Percentiles rank a stretch among this genome's conserved stretches.
Conservation (phyloP, 2,329 filamentous ascomycete species). For the Verticillium tricorpus region DNA sequence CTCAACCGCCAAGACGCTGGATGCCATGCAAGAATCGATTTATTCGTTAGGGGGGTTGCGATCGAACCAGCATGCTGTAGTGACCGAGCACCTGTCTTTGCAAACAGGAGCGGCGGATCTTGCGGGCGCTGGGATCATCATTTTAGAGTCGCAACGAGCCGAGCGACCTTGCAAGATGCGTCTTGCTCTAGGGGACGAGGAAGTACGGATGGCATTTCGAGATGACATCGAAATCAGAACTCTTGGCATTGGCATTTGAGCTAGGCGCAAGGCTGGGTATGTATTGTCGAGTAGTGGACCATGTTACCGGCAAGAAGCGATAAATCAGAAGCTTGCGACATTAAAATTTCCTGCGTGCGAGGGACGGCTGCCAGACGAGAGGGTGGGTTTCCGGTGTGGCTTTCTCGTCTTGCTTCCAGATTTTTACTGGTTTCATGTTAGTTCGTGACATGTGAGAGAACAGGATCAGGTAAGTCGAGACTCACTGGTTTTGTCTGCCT, state of each 20-base stretch:
- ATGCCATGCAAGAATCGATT: not conserved
- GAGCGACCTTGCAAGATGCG: slow-evolving; percentile 86
- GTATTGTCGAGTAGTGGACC: not conserved
- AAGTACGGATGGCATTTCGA: slow-evolving; percentile 80
- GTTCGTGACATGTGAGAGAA: not conserved
- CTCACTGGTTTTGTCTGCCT: slow-evolving; percentile 89
- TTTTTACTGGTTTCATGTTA: slow-evolving; percentile 60
- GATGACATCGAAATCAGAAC: slow-evolving; percentile 85
- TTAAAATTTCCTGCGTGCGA: slow-evolving; percentile 73
- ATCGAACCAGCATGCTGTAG: slow-evolving; percentile 2
- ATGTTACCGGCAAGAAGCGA: not conserved
- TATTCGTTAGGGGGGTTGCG: slow-evolving; percentile 7
- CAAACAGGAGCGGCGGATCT: slow-evolving; percentile 75
- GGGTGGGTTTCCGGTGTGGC: slow-evolving; percentile 91
- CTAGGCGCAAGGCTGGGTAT: not conserved
- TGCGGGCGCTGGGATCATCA: slow-evolving; percentile 81
- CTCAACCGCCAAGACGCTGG: not conserved
- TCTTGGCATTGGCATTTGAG: slow-evolving; percentile 52
- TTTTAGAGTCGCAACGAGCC: slow-evolving; percentile 73
- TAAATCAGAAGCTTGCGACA: not conserved
- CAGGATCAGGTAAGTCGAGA: slow-evolving; percentile 7
- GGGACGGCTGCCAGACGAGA: slow-evolving; percentile 82
- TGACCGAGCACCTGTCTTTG: slow-evolving; percentile 29
- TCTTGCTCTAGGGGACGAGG: slow-evolving; percentile 82
- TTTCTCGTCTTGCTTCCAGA: slow-evolving; percentile 91